Conservation (phyloP, 163 green algal species). For the Volvox carteri region DNA sequence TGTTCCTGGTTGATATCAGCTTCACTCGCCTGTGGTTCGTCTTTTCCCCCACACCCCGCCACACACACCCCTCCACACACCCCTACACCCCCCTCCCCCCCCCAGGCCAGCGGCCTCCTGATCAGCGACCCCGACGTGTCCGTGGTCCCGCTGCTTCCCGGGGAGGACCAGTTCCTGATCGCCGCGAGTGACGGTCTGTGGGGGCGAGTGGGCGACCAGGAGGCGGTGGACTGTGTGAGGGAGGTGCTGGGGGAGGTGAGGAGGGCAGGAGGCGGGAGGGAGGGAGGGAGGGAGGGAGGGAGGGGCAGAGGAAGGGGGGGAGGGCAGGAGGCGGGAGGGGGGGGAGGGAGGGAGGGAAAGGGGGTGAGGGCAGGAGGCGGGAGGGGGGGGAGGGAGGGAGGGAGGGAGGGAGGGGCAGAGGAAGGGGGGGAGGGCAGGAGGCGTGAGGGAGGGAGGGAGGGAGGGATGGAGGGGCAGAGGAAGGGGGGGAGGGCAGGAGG, state of each 20-base stretch:
- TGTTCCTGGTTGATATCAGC: too few species aligned
- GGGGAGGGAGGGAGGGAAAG: neutral
- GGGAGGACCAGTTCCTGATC: slow-evolving; percentile 86
- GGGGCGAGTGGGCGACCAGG: slow-evolving; percentile 81
- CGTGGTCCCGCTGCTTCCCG: slow-evolving; percentile 33
- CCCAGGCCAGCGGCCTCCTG: slow-evolving; percentile 41
- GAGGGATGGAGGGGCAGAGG: neutral
- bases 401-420: neutral
- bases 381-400: neutral
- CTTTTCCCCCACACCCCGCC: neutral
- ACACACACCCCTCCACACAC: neutral
- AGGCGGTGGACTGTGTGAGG: slow-evolving; percentile 64
- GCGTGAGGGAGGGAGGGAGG: neutral
- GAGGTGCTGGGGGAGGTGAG: slow-evolving; percentile 46
- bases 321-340: neutral
- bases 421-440: neutral
- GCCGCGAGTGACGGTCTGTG: slow-evolving; percentile 92
- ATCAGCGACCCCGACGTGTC: slow-evolving; percentile 58
- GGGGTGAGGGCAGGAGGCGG: neutral
- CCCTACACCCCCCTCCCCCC: neutral
- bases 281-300: neutral
- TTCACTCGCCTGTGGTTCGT: too few species aligned
- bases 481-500: neutral
- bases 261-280: neutral
- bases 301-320: too few species aligned